Percentiles rank a stretch among this genome's conserved stretches.
Conservation (phyloP, 169 alveolate genomes). For the Perkinsus chesapeaki region DNA sequence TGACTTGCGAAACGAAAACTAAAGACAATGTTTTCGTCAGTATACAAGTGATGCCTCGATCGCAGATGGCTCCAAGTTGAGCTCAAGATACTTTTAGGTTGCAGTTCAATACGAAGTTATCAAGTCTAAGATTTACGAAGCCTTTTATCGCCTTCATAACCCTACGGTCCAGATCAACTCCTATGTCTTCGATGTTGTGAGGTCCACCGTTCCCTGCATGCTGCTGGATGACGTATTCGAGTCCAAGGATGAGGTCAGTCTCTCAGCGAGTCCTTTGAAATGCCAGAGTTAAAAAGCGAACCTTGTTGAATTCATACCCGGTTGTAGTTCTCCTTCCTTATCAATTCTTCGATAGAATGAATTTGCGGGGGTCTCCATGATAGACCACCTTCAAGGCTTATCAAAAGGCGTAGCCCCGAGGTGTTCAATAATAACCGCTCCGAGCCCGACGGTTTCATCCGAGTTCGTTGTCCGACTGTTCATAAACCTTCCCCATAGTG, state of each 20-base stretch:
- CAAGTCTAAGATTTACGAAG: constrained; percentile 6
- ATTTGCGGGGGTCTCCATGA: too few species aligned
- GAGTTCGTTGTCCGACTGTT: too few species aligned
- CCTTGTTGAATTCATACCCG: too few species aligned
- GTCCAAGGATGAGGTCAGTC: not conserved
- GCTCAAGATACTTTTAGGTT: not conserved
- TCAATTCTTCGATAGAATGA: too few species aligned
- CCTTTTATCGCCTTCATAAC: not conserved
- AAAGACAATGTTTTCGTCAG: constrained; percentile 15
- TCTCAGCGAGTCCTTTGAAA: too few species aligned
- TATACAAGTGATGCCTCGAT: not conserved
- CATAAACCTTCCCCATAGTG: too few species aligned
- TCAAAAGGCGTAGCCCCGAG: too few species aligned
- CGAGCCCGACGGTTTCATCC: too few species aligned
- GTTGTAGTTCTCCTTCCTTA: too few species aligned
- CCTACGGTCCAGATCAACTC: constrained; percentile 11
- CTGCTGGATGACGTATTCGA: not conserved
- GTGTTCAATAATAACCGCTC: too few species aligned
- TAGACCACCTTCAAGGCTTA: too few species aligned
- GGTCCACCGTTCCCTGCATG: constrained; percentile 7
- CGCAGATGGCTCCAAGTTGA: not conserved
- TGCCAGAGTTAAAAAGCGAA: too few species aligned
- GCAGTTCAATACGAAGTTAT: constrained; percentile 2
- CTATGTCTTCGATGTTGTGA: constrained; percentile 10
- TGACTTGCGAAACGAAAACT: constrained; percentile 9